phyloP scores from a whole-genome alignment of 2,329 filamentous ascomycete genomes.

The Penicillium italicum region DNA sequence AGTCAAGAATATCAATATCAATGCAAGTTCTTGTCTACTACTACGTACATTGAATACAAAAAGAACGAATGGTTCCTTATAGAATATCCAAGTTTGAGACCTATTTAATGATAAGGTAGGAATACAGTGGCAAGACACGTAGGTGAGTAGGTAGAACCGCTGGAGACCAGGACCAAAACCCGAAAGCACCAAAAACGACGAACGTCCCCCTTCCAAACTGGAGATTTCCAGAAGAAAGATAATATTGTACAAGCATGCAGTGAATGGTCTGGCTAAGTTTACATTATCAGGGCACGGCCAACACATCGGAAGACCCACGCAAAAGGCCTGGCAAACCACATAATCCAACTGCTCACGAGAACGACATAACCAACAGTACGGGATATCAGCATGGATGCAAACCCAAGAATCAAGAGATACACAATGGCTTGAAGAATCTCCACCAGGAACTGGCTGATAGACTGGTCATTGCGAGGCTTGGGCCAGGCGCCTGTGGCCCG shows the following conservation, averaged over 20 bases:
- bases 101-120: slow-evolving; percentile 1
- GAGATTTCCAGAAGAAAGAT: not conserved
- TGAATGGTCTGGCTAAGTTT: slow-evolving; percentile 2
- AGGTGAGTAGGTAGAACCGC: not conserved
- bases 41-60: not conserved
- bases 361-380: slow-evolving; percentile 33
- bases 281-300: slow-evolving; percentile 27
- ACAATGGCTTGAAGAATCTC: slow-evolving; percentile 34
- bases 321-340: slow-evolving; percentile 37
- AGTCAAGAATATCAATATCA: not conserved
- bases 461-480: slow-evolving; percentile 24
- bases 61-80: not conserved
- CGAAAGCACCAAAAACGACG: not conserved
- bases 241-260: not conserved
- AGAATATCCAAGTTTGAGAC: not conserved
- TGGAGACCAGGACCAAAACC: not conserved
- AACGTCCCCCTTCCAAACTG: not conserved
- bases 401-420: slow-evolving; percentile 34
- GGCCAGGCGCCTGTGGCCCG: slow-evolving; percentile 34
- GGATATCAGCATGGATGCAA: slow-evolving; percentile 30
- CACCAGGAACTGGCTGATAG: slow-evolving; percentile 27
- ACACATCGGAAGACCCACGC: slow-evolving; percentile 30
- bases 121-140: not conserved
- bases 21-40: not conserved
- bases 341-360: slow-evolving; percentile 35